Evolutionary conservation across 2,329 filamentous ascomycete genomes (phyloP).

Genomic region (Mycosphaerella sp.): DNA sequence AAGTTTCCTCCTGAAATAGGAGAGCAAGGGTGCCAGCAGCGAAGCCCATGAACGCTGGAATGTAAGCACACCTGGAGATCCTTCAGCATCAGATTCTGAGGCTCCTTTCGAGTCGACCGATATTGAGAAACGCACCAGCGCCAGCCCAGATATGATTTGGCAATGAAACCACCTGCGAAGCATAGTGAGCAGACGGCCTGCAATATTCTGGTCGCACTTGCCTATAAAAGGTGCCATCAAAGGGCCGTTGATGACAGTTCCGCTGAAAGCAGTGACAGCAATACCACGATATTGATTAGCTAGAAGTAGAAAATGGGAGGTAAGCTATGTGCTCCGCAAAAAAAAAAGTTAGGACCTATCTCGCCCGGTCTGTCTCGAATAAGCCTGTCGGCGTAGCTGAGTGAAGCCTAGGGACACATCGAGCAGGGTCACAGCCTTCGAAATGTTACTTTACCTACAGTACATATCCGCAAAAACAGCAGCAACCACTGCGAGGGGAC

Average conservation of each 20-base stretch:
- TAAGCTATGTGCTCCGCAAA: too few species aligned
- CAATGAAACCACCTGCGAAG: constrained; percentile 33
- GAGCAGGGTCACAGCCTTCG: too few species aligned
- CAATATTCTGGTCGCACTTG: neutral
- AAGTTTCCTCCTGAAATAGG: constrained; percentile 39
- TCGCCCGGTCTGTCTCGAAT: too few species aligned
- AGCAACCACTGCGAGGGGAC: constrained; percentile 40
- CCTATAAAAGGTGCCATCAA: constrained; percentile 40
- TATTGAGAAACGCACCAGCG: too few species aligned
- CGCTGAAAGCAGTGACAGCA: constrained; percentile 36
- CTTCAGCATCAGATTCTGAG: too few species aligned
- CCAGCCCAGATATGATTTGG: constrained; percentile 40
- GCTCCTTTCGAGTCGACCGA: too few species aligned
- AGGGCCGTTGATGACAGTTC: constrained; percentile 36
- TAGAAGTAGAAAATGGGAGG: too few species aligned
- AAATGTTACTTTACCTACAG: constrained; percentile 4
- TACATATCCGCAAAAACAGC: constrained; percentile 44
- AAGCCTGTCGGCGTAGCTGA: too few species aligned
- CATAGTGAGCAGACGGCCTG: neutral
- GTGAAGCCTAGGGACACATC: too few species aligned
- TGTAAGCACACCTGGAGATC: too few species aligned
- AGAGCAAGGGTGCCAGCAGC: constrained; percentile 26
- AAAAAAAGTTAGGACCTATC: too few species aligned
- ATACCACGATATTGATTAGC: constrained; percentile 33
- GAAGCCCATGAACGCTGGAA: constrained; percentile 40